A percentile compares a stretch with the other conserved stretches of the same genome.
Conservation (phyloP, 2,329 filamentous ascomycete genomes). For the Periglandula ipomoeae region DNA sequence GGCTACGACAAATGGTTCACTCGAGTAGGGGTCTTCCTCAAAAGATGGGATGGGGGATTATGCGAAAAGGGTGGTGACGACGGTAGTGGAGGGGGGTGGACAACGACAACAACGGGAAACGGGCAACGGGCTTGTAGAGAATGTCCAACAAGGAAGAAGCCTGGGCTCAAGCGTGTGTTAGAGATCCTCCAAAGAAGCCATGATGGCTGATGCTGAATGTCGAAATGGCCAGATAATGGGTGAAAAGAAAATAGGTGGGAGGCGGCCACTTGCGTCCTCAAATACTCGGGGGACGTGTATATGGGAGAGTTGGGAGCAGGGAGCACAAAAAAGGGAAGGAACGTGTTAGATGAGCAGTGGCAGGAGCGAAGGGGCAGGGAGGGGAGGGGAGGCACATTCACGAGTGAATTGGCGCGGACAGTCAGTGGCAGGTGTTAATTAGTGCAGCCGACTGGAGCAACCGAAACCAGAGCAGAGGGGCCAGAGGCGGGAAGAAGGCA, state of each 20-base stretch:
- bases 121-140: constrained; percentile 6
- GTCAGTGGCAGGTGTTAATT: background rate
- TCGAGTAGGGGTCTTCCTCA: background rate
- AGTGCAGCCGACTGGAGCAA: background rate
- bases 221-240: constrained; percentile 9
- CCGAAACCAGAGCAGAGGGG: no score
- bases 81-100: background rate
- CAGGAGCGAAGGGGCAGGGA: background rate
- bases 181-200: constrained; percentile 9
- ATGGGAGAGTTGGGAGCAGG: background rate
- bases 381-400: background rate
- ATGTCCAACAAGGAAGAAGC: constrained; percentile 9
- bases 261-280: constrained; percentile 8
- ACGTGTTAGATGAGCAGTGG: background rate
- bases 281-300: constrained; percentile 7
- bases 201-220: constrained; percentile 5
- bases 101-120: background rate
- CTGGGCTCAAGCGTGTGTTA: constrained; percentile 8
- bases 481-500: no score
- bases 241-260: constrained; percentile 3
- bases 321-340: background rate
- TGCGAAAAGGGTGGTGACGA: constrained; percentile 2
- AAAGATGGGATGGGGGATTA: background rate
- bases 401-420: no score
- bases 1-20: background rate